These are phyloP conservation scores for Sarocladium oryzae DNA, from an alignment of 2,329 filamentous ascomycete species.

Conservation along the genomic window DNA sequence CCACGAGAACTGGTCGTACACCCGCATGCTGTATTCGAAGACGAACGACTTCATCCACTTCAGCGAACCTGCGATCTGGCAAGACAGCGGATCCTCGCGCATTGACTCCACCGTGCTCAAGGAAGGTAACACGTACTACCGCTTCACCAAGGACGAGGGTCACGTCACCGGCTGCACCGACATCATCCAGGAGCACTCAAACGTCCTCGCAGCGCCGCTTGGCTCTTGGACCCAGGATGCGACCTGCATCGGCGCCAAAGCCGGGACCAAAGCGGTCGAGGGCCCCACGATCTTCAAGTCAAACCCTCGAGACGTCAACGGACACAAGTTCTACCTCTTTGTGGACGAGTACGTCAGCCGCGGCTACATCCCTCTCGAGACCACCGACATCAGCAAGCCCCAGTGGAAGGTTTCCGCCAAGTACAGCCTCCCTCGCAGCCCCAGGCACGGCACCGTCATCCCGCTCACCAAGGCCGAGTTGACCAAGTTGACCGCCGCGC, in stretches of 20 bases:
- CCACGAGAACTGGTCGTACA: slow-evolving; percentile 37
- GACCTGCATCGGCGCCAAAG: slow-evolving; percentile 43
- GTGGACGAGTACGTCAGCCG: slow-evolving; percentile 46
- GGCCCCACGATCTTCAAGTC: slow-evolving; percentile 46
- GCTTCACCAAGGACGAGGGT: slow-evolving; percentile 51
- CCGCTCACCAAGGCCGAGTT: slow-evolving; percentile 42
- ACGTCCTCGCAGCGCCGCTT: slow-evolving; percentile 32
- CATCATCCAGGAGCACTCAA: slow-evolving; percentile 46
- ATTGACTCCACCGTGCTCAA: slow-evolving; percentile 47
- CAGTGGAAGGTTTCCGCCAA: slow-evolving; percentile 38
- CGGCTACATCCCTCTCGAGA: slow-evolving; percentile 48
- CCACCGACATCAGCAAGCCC: slow-evolving; percentile 40
- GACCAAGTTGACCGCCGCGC: slow-evolving; percentile 19
- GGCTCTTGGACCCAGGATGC: slow-evolving; percentile 36
- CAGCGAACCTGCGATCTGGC: slow-evolving; percentile 40
- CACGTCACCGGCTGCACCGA: slow-evolving; percentile 44
- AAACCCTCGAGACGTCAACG: slow-evolving; percentile 41
- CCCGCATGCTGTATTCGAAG: slow-evolving; percentile 46
- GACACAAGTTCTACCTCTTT: slow-evolving; percentile 49
- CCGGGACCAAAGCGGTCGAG: slow-evolving; percentile 42
- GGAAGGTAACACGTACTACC: slow-evolving; percentile 35
- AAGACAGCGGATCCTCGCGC: slow-evolving; percentile 42
- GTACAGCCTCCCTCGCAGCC: slow-evolving; percentile 41
- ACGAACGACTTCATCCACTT: slow-evolving; percentile 46
- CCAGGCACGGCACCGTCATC: slow-evolving; percentile 48